A percentile compares a stretch with the other conserved stretches of the same genome.
These are phyloP conservation scores for Leucogyrophana mollusca DNA, from an alignment of 768 basidiomycete species.

Conservation along the genomic window DNA sequence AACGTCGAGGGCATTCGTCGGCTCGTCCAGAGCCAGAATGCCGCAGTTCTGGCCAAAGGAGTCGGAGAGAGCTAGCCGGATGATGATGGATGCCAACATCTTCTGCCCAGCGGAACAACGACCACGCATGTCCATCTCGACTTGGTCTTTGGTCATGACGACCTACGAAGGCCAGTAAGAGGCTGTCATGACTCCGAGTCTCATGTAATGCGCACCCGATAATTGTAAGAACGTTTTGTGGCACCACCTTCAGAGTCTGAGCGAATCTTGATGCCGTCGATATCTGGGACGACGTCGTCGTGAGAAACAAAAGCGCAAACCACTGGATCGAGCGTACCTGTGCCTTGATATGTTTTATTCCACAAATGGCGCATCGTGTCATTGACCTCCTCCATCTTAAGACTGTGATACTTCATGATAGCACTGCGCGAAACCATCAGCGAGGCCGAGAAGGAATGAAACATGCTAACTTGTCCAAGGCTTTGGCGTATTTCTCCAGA, in stretches of 20 bases:
- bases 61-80: constrained; percentile 94
- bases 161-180: constrained; percentile 52
- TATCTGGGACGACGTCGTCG: constrained; percentile 66
- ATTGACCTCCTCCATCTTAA: constrained; percentile 99
- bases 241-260: constrained; percentile 91
- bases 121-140: constrained; percentile 99
- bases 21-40: constrained; percentile 95
- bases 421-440: constrained; percentile 54
- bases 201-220: constrained; percentile 60
- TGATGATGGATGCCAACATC: constrained; percentile 97
- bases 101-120: constrained; percentile 98
- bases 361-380: constrained; percentile 96
- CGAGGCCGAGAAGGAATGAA: background rate
- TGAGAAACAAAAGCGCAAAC: constrained; percentile 11
- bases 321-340: constrained; percentile 52
- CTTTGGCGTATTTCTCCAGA: constrained; percentile 96
- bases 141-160: constrained; percentile 98
- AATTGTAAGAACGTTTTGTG: constrained; percentile 95
- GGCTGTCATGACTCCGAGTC: background rate
- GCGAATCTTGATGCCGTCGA: constrained; percentile 94
- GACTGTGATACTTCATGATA: constrained; percentile 96
- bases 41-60: constrained; percentile 98
- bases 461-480: constrained; percentile 82
- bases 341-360: constrained; percentile 99
- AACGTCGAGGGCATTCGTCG: constrained; percentile 93